Evolutionary conservation across 208 protist species (phyloP).

Genomic region (Leishmania tropica): DNA sequence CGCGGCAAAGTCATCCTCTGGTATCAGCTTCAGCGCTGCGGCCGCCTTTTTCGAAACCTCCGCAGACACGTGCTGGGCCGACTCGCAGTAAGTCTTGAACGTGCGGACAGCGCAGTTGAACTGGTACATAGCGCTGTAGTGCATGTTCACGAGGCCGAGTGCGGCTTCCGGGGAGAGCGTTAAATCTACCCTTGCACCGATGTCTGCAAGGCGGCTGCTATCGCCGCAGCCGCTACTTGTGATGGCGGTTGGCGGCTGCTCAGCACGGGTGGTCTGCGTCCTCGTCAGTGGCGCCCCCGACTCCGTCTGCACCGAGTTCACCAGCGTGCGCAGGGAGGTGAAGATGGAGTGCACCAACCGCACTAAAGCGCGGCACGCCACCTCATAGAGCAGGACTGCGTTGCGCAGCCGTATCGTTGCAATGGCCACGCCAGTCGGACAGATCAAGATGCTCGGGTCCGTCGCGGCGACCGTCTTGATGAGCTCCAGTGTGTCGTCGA

Average conservation of each 20-base stretch:
- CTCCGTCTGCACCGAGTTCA: slow-evolving; percentile 1
- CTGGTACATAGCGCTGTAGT: slow-evolving; percentile 32
- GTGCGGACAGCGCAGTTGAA: slow-evolving; percentile 34
- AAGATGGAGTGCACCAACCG: slow-evolving; percentile 19
- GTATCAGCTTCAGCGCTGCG: slow-evolving; percentile 22
- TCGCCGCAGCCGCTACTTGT: background rate
- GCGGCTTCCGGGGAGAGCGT: slow-evolving; percentile 5
- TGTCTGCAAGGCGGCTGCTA: background rate
- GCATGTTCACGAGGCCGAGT: slow-evolving; percentile 5
- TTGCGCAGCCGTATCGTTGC: slow-evolving; percentile 16
- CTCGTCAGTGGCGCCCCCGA: background rate
- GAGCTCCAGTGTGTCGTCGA: slow-evolving; percentile 41
- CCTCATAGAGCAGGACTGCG: slow-evolving; percentile 18
- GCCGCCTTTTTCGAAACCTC: slow-evolving; percentile 1
- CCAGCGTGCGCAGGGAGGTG: slow-evolving; percentile 16
- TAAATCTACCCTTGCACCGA: background rate
- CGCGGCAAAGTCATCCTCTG: slow-evolving; percentile 7
- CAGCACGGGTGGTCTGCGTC: no score
- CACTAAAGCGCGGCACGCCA: slow-evolving; percentile 25
- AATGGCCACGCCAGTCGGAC: background rate
- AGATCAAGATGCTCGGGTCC: slow-evolving; percentile 4
- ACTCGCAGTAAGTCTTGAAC: slow-evolving; percentile 12
- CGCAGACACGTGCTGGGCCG: background rate
- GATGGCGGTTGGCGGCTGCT: background rate
- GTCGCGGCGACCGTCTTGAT: slow-evolving; percentile 27